Base-by-base conservation (phyloP, 208 protist species). In the Trypanosoma boissoni region DNA sequence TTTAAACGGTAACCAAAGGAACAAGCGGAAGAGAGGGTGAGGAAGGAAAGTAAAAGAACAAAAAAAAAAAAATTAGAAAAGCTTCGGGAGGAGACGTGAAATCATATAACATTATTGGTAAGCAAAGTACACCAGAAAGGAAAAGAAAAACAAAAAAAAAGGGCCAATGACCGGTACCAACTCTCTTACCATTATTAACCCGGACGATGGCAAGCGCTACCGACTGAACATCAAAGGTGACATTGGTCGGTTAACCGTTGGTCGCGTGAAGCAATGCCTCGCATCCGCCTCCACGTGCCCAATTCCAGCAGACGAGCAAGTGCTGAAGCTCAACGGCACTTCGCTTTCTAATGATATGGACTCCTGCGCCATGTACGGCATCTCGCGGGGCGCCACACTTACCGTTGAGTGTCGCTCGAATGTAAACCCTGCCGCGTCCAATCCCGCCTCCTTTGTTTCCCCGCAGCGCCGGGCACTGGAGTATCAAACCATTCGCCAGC, bases 191-290 rank as follows among this genome's bases (percentile, higher is more conserved):
- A 64, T 90, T 45, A 79, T 90, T 41, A 64, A 76, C 66, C 71
- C 79, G 3, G 73, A 72, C 50, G 74, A 74, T 23, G 76, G 74
- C 8, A 81, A 77, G 61, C 78, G 83, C 0, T 90, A 81, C 64
- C 49, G 65, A 8, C 64, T 90, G 20, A 76, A 78, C 56, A 64
- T 90, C 16, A 72, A 68, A 29, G 76, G 76, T 20, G 61, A 83
- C 1, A 65, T 90, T 21, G 48, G 52, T 14, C 65, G 68, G 0
- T 74, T 92, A 5, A 83, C 76, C 0, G 45, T 92, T 29, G 76
- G 76, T 3, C 82, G 78, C 46, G 55, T 92, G 49, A 92, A 92
- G 65, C 60, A 87, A 36, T 88, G 76, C 29, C 75, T 92, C 24
- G 78, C 79, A 29, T 50, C 74, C 0, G 81, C 72, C 20, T 64